These are phyloP conservation scores for Fusarium euwallaceae DNA, from an alignment of 2,329 filamentous ascomycete species.

Conservation along the genomic window DNA sequence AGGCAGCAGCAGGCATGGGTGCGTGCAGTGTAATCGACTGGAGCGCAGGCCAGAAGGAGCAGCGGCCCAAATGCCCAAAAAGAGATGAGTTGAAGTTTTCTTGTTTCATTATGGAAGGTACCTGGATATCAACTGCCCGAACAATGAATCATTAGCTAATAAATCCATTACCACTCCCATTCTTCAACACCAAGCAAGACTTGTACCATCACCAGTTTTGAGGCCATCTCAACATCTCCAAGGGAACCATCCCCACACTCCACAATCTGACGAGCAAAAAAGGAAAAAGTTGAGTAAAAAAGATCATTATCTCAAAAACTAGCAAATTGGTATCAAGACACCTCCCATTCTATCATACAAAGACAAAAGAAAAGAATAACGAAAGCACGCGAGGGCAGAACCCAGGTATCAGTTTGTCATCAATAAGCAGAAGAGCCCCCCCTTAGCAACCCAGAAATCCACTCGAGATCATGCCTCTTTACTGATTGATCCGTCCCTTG, in stretches of 20 bases:
- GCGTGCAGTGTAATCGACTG: background rate
- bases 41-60: background rate
- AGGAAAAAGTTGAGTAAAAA: background rate
- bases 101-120: background rate
- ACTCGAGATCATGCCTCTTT: background rate
- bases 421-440: background rate
- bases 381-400: background rate
- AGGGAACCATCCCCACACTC: background rate
- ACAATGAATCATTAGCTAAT: background rate
- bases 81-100: background rate
- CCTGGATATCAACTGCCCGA: background rate
- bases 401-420: conserved; percentile 1
- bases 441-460: background rate
- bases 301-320: background rate
- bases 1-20: background rate
- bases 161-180: too few relatives aligned
- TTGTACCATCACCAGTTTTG: background rate
- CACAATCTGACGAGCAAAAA: background rate
- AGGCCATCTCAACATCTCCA: background rate
- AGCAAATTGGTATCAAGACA: background rate
- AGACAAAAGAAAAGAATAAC: background rate
- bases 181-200: background rate
- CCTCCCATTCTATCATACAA: background rate
- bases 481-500: conserved; percentile 16
- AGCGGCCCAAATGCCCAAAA: background rate